Conservation (phyloP, 768 basidiomycete genomes). For the Tubosaeta brunneosetosa region DNA sequence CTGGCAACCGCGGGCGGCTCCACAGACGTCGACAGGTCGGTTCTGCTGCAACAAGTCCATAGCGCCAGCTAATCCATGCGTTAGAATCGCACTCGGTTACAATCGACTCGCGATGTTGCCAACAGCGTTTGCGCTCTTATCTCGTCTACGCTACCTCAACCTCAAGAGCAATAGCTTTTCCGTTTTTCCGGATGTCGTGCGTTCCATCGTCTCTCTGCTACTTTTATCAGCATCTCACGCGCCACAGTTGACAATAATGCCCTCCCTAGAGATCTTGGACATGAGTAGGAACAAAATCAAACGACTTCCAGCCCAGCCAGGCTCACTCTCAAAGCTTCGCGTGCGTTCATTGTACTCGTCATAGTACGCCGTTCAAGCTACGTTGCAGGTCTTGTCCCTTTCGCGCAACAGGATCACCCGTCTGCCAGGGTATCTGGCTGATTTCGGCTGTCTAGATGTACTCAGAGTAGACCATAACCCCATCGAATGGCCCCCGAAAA, state of each 20-base stretch:
- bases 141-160: slow-evolving; percentile 79
- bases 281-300: slow-evolving; percentile 90
- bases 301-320: slow-evolving; percentile 72
- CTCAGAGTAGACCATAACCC: slow-evolving; percentile 90
- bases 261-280: slow-evolving; percentile 89
- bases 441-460: slow-evolving; percentile 69
- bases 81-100: slow-evolving; percentile 79
- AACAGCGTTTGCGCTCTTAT: slow-evolving; percentile 64
- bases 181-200: slow-evolving; percentile 81
- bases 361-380: not conserved
- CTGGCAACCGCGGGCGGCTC: slow-evolving; percentile 58
- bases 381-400: slow-evolving; percentile 74
- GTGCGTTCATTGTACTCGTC: slow-evolving; percentile 36
- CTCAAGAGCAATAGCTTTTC: slow-evolving; percentile 80
- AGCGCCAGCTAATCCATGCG: slow-evolving; percentile 5
- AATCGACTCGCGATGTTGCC: slow-evolving; percentile 81
- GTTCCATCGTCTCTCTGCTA: slow-evolving; percentile 29
- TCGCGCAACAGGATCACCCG: slow-evolving; percentile 79
- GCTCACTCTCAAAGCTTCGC: slow-evolving; percentile 69
- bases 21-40: slow-evolving; percentile 58
- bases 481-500: slow-evolving; percentile 83
- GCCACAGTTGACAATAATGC: slow-evolving; percentile 72
- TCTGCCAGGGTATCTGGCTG: slow-evolving; percentile 73
- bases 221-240: slow-evolving; percentile 7
- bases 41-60: slow-evolving; percentile 8